Evolutionary conservation across 2,329 filamentous ascomycete species (phyloP).

Genomic region (Metarhizium album): DNA sequence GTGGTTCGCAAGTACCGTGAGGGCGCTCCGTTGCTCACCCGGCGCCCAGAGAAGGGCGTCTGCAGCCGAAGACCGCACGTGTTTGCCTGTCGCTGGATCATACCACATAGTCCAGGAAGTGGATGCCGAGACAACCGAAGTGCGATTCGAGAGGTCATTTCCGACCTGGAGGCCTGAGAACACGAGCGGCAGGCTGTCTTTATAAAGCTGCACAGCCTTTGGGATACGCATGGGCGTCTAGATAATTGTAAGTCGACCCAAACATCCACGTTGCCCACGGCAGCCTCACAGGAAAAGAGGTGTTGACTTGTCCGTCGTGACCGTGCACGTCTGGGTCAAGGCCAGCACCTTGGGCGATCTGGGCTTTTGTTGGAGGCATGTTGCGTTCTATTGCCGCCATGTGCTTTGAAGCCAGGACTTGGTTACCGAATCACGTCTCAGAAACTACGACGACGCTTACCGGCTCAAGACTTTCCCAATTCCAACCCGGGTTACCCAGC

Average conservation of each 20-base stretch:
- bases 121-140: slow-evolving; percentile 13
- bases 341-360: slow-evolving; percentile 10
- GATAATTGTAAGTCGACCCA: not conserved
- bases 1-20: slow-evolving; percentile 15
- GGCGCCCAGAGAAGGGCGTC: slow-evolving; percentile 22
- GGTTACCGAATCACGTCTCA: not conserved
- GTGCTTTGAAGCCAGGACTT: slow-evolving; percentile 3
- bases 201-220: slow-evolving; percentile 12
- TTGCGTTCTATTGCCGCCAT: slow-evolving; percentile 14
- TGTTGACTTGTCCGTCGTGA: slow-evolving; percentile 12
- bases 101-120: slow-evolving; percentile 16
- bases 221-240: slow-evolving; percentile 14
- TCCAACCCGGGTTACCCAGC: slow-evolving; percentile 18
- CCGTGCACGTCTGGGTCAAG: slow-evolving; percentile 21
- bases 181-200: slow-evolving; percentile 9
- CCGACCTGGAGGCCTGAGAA: slow-evolving; percentile 13
- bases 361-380: slow-evolving; percentile 10
- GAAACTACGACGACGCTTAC: slow-evolving; percentile 5
- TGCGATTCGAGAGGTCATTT: slow-evolving; percentile 14
- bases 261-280: not conserved
- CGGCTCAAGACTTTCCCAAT: slow-evolving; percentile 21
- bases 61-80: slow-evolving; percentile 14
- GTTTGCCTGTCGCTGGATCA: slow-evolving; percentile 7
- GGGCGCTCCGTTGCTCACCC: slow-evolving; percentile 18
- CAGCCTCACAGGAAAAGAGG: slow-evolving; percentile 13